Evolutionary conservation across 306 rosid species (phyloP).

Genomic region (Medicago lupulina): DNA sequence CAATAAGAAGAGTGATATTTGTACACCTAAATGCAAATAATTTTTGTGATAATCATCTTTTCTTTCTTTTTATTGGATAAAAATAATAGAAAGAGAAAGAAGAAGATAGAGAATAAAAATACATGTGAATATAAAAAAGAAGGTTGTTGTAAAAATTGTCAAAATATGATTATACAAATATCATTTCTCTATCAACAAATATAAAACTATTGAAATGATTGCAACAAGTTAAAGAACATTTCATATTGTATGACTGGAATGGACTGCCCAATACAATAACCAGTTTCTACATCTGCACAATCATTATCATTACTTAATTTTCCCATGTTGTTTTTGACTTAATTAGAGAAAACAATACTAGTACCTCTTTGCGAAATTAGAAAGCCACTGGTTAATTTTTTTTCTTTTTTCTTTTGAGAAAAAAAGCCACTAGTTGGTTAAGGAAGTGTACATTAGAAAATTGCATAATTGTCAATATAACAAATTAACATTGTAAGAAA

Average conservation of each 20-base stretch:
- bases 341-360: constrained; percentile 46
- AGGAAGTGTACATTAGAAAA: constrained; percentile 39
- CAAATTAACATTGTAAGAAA: neutral
- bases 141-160: no score
- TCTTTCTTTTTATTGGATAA: no score
- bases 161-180: no score
- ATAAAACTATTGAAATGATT: constrained; percentile 44
- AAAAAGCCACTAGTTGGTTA: neutral
- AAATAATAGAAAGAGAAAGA: no score
- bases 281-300: constrained; percentile 42
- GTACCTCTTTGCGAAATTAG: constrained; percentile 46
- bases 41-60: no score
- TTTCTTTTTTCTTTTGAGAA: no score
- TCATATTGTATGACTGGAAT: constrained; percentile 22
- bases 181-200: no score
- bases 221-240: constrained; percentile 27
- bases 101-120: no score
- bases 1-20: no score
- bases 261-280: constrained; percentile 27
- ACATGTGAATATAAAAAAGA: no score
- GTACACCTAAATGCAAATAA: no score
- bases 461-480: constrained; percentile 40
- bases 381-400: constrained; percentile 40
- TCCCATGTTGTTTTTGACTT: constrained; percentile 41
- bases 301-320: constrained; percentile 36